Base-by-base conservation (phyloP, 2,329 filamentous ascomycete species). In the Amphichorda felina region DNA sequence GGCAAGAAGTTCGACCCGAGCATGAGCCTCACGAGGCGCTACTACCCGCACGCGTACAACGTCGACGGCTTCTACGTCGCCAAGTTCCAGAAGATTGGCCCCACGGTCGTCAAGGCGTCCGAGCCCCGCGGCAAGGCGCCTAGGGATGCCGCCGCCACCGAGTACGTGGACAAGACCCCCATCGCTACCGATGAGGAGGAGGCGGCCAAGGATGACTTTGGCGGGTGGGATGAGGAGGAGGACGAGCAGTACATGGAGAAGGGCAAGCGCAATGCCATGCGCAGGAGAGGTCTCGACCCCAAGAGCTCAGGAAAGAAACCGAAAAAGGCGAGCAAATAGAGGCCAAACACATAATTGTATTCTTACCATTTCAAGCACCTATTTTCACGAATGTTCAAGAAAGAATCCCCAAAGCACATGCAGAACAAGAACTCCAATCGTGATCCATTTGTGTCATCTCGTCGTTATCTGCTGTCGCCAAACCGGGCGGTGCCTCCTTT, bases 11-110 rank as follows among this genome's bases (percentile, higher is more conserved):
- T 98, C 61, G 82, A 94, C 54, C 72, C 82, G 5, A 82, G 75
- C 45, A 75, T 98, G 66, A 83, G 81, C 51, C 67, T 88, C 54
- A 88, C 87, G 13, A 70, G 85, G 44, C 70, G 88, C 38, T 94
- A 86, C 66, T 94, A 93, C 61, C 86, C 87, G 1, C 86, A 94
- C 56, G 74, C 82, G 15, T 86, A 91, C 66, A 94, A 95, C 62
- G 87, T 98, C 24, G 91, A 96, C 56, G 91, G 91, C 44, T 98
- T 98, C 77, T 98, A 87, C 56, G 91, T 98, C 41, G 85, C 87
- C 51, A 98, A 98, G 61, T 82, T 98, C 63, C 88, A 94, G 61
- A 98, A 98, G 71, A 75, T 75, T 13, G 89, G 77, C 0, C 82
- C 85, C 3, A 84, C 82, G 28, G 79, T 83, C 2, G 61, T 68